Evolutionary conservation across 2,329 filamentous ascomycete genomes (phyloP).

Genomic region (Paramyrothecium sp.): DNA sequence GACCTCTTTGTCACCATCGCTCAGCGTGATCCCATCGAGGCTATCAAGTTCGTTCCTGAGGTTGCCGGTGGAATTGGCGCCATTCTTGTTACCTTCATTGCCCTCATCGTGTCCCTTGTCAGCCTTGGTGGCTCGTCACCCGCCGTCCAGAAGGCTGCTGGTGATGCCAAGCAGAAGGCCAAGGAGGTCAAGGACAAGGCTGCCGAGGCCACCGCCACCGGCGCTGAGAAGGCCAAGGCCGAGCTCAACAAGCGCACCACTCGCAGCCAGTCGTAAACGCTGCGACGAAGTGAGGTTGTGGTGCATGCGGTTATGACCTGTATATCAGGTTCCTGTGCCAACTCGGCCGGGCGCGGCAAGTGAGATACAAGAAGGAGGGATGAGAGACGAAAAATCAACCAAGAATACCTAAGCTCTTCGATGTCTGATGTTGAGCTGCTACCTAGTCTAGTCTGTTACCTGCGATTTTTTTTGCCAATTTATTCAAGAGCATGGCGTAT

Average conservation of each 20-base stretch:
- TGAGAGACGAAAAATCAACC: background rate
- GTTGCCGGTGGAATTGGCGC: constrained; percentile 79
- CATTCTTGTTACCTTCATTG: constrained; percentile 66
- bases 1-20: constrained; percentile 85
- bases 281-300: constrained; percentile 4
- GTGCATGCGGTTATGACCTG: background rate
- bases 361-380: background rate
- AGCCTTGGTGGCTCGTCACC: constrained; percentile 64
- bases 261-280: constrained; percentile 55
- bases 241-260: constrained; percentile 64
- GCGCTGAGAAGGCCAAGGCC: constrained; percentile 72
- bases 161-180: constrained; percentile 66
- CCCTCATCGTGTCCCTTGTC: constrained; percentile 67
- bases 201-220: constrained; percentile 55
- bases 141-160: constrained; percentile 70
- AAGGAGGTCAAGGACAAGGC: constrained; percentile 70
- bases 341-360: too few relatives aligned
- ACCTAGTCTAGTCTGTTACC: background rate
- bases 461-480: background rate
- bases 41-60: constrained; percentile 87
- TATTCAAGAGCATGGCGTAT: background rate
- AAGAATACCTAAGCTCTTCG: background rate
- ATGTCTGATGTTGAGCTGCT: background rate
- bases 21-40: constrained; percentile 78
- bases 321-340: too few relatives aligned